Evolutionary conservation across 2,329 filamentous ascomycete genomes (phyloP), one percentile per base, ranked within the genome.

Genomic region (Macrophomina phaseolina): DNA sequence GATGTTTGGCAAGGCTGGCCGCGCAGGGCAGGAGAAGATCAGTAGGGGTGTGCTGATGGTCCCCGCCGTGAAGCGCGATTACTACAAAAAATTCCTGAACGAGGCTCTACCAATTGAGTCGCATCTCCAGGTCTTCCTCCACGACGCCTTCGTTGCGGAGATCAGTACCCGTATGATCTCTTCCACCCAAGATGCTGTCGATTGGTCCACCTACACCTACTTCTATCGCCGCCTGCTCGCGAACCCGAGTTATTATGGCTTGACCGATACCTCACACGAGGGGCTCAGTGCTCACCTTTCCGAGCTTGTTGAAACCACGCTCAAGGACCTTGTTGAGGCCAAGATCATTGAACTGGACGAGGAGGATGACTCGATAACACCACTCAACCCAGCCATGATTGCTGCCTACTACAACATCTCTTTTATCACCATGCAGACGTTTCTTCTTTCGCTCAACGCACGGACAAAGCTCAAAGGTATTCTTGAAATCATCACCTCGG

Each of bases 351-450:
- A 98, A 73, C 87, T 97, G 58, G 94, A 98, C 70, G 94, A 97
- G 75, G 94, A 84, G 4, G 83, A 98, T 75, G 94, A 97, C 73
- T 90, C 89, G 0, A 90, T 98, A 52, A 87, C 91, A 18, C 94
- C 95, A 14, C 87, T 97, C 73, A 98, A 99, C 78, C 91, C 94
- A 2, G 95, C 95, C 71, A 97, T 97, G 92, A 98, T 99, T 75
- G 93, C 92, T 9, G 93, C 95, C 1, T 98, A 99, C 84, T 99
- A 99, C 86, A 98, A 97, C 80, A 97, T 99, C 75, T 97, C 94
- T 5, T 98, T 97, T 81, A 92, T 97, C 78, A 99, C 95, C 2
- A 99, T 99, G 94, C 94, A 99, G 81, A 99, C 95, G 0, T 94
- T 99, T 85, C 84, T 99, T 62, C 85, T 99, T 66, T 99, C 95